These are phyloP conservation scores for Talaromyces atroroseus DNA, from an alignment of 2,329 filamentous ascomycete genomes.

Conservation along the genomic window DNA sequence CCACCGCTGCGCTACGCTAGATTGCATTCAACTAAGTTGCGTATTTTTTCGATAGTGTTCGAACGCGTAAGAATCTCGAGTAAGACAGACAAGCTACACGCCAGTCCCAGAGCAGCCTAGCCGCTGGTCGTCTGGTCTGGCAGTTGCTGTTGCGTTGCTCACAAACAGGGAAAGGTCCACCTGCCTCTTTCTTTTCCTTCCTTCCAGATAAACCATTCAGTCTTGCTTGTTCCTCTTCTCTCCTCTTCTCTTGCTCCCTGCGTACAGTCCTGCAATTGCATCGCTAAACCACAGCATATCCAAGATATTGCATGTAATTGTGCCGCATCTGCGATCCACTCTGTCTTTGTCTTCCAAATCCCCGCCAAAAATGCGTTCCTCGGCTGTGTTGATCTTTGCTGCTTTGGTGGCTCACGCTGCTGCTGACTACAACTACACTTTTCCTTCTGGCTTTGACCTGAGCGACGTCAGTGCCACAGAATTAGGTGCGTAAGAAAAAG, in stretches of 20 bases:
- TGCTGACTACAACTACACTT: slow-evolving; percentile 41
- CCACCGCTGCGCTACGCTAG: too few species aligned
- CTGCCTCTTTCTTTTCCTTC: slow-evolving; percentile 5
- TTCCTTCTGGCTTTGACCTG: slow-evolving; percentile 40
- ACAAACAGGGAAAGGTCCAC: background rate
- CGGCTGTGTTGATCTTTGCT: slow-evolving; percentile 14
- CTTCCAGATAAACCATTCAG: too few species aligned
- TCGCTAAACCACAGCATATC: background rate
- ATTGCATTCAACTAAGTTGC: too few species aligned
- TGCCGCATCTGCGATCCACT: background rate
- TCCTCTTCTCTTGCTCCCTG: background rate
- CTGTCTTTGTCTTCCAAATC: background rate
- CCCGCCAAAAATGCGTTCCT: slow-evolving; percentile 14
- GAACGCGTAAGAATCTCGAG: background rate
- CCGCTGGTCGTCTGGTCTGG: background rate
- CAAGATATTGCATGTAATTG: background rate
- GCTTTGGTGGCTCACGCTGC: slow-evolving; percentile 10
- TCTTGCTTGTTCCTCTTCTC: background rate
- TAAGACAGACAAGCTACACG: background rate
- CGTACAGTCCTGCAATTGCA: background rate
- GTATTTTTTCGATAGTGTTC: too few species aligned
- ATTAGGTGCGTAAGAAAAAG: background rate
- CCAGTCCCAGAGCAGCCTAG: background rate
- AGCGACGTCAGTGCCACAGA: slow-evolving; percentile 28
- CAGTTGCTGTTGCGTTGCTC: background rate